Base-by-base conservation (phyloP, 2,329 filamentous ascomycete species). In the Juglanconis oblonga region DNA sequence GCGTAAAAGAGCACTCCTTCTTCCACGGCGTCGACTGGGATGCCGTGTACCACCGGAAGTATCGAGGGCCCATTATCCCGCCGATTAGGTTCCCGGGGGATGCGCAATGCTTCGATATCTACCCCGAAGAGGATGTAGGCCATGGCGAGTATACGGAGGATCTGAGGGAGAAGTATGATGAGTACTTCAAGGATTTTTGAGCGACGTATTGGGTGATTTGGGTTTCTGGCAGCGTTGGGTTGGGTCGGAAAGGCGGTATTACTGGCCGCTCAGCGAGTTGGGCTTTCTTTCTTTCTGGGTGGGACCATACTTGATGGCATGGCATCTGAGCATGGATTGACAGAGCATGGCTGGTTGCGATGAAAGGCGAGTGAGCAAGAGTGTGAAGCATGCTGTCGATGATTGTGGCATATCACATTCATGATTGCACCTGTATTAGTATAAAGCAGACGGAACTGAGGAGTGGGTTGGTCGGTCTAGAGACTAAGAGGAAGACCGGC, bases 71-170 rank as follows among this genome's bases (percentile, higher is more conserved):
- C 4, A 92, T 93, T 65, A 80, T 91, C 55, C 90, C 90, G n/a
- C 87, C 89, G 57, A 77, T 94, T 35, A 80, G 87, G 31, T 89
- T 85, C 53, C 82, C 87, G 0, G 89, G 89, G 36, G 91, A 94
- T 69, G 87, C 90, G 17, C 83, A 90, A 69, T 94, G 91, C 71
- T 95, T 94, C 69, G 91, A 94, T 68, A 81, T 87, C 47, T 95
- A 94, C 68, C 88, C 90, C n/a, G 88, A 91, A 62, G 88, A 92
- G 69, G 86, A 88, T 61, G 84, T 80, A 57, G 81, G 81, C 52
- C 78, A 83, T 58, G 87, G 89, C 44, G 76, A 79, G 58, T 93
- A 92, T 68, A 89, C 87, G 3, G 81, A 85, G 47, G 88, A 91
- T 49, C 79, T 92, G 80, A 79, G 80, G 38, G 77, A 79, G 49